Evolutionary conservation across 208 protist genomes (phyloP).

Genomic region (Polymyxa betae): DNA sequence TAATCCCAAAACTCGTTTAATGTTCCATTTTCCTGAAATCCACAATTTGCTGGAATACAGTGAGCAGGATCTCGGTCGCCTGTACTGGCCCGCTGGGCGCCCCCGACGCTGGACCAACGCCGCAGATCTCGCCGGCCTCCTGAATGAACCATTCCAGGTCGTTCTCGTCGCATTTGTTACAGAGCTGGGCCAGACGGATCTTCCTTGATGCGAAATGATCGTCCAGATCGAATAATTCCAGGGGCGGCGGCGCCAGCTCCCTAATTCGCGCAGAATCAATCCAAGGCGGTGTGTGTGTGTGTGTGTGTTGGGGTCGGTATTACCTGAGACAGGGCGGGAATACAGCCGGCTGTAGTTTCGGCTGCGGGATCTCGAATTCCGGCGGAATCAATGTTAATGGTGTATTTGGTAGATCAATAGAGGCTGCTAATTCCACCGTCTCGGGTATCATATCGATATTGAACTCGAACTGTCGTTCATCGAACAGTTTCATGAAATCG

Average conservation of each 20-base stretch:
- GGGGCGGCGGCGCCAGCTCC: slow-evolving; percentile 16
- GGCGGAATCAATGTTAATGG: slow-evolving; percentile 47
- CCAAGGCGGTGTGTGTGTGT: background rate
- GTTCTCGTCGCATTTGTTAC: slow-evolving; percentile 13
- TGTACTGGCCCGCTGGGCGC: background rate
- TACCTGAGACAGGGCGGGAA: slow-evolving; percentile 15
- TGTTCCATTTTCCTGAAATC: slow-evolving; percentile 10
- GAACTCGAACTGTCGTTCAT: slow-evolving; percentile 26
- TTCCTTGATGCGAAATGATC: slow-evolving; percentile 16
- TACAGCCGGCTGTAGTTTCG: slow-evolving; percentile 17
- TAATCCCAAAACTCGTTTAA: background rate
- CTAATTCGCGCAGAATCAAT: background rate
- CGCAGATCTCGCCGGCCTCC: slow-evolving; percentile 3
- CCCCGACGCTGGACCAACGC: background rate
- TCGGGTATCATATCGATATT: slow-evolving; percentile 38
- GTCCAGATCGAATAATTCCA: slow-evolving; percentile 52
- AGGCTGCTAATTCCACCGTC: background rate
- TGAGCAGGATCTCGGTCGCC: background rate
- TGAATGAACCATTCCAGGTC: slow-evolving; percentile 50
- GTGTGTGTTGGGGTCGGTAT: background rate
- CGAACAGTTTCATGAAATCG: slow-evolving; percentile 23
- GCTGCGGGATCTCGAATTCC: slow-evolving; percentile 36
- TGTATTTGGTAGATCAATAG: slow-evolving; percentile 7
- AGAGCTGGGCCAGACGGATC: slow-evolving; percentile 38
- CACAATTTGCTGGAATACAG: background rate